Evolutionary conservation across 2,329 filamentous ascomycete species (phyloP).

Genomic region (Penicillium sp.): DNA sequence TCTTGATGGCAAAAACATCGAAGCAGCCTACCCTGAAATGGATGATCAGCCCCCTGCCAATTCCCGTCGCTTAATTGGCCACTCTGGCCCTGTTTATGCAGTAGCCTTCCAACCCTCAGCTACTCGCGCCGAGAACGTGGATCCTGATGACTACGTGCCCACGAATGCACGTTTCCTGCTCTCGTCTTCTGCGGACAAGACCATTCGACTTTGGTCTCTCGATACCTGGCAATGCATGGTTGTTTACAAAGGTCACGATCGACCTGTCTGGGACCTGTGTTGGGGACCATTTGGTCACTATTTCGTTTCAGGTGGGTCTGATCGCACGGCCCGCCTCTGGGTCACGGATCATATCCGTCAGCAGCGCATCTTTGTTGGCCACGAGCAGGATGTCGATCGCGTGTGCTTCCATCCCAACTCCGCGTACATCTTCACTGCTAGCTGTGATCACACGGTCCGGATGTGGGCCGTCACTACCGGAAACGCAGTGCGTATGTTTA

Average conservation of each 20-base stretch:
- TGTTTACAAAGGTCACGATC: constrained; percentile 89
- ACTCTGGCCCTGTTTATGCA: constrained; percentile 84
- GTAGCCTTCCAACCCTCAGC: constrained; percentile 82
- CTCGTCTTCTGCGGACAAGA: constrained; percentile 83
- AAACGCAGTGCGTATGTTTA: constrained; percentile 84
- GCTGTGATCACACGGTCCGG: constrained; percentile 86
- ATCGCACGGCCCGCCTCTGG: constrained; percentile 89
- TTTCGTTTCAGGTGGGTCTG: constrained; percentile 82
- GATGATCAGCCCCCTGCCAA: constrained; percentile 64
- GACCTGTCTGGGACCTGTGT: constrained; percentile 80
- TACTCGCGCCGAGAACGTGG: constrained; percentile 49
- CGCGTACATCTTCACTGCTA: constrained; percentile 88
- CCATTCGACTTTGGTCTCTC: constrained; percentile 87
- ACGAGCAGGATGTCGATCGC: constrained; percentile 88
- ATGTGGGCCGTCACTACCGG: constrained; percentile 97
- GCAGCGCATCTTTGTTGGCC: constrained; percentile 82
- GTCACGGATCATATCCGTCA: constrained; percentile 89
- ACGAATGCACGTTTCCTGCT: constrained; percentile 73
- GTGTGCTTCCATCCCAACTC: constrained; percentile 95
- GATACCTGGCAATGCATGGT: constrained; percentile 91
- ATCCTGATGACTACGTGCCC: constrained; percentile 40
- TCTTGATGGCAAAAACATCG: constrained; percentile 78
- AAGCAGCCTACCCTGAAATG: constrained; percentile 61
- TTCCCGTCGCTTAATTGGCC: constrained; percentile 78
- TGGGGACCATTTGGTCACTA: constrained; percentile 97